These are phyloP conservation scores for Neonectria neomacrospora DNA, from an alignment of 2,329 filamentous ascomycete species.

Conservation along the genomic window DNA sequence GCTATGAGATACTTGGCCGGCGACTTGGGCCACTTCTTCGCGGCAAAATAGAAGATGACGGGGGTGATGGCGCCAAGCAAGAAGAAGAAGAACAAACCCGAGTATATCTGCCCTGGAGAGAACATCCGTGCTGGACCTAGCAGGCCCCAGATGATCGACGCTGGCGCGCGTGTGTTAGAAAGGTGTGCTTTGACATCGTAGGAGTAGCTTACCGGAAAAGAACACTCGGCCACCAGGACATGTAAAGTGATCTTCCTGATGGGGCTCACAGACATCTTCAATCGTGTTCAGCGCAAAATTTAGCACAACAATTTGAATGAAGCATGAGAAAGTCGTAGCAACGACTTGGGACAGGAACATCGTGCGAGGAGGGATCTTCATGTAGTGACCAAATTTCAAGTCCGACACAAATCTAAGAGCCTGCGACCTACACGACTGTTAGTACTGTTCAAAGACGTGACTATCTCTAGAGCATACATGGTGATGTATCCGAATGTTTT, in stretches of 20 bases:
- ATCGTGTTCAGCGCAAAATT: constrained; percentile 72
- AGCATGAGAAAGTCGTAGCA: constrained; percentile 72
- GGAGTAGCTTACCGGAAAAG: constrained; percentile 62
- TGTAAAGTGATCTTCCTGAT: constrained; percentile 68
- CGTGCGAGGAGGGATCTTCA: constrained; percentile 74
- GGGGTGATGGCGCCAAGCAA: constrained; percentile 64
- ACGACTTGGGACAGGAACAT: constrained; percentile 75
- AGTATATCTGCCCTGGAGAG: constrained; percentile 71
- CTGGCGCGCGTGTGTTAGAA: constrained; percentile 45
- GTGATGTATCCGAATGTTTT: constrained; percentile 73
- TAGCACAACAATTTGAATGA: constrained; percentile 73
- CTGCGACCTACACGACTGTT: constrained; percentile 58
- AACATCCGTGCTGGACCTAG: constrained; percentile 73
- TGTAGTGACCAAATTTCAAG: constrained; percentile 78
- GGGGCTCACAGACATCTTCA: constrained; percentile 68
- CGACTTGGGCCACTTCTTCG: constrained; percentile 63
- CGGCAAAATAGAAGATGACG: constrained; percentile 61
- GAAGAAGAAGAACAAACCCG: constrained; percentile 70
- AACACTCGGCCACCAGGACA: constrained; percentile 73
- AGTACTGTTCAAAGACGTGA: constrained; percentile 7
- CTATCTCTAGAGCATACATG: constrained; percentile 53
- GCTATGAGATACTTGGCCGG: constrained; percentile 66
- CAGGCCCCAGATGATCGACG: constrained; percentile 75
- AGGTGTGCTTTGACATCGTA: neutral
- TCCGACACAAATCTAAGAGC: constrained; percentile 73